Conservation (phyloP, 1,139 yeast genomes). For the Kurtzmaniella quercitrusa region DNA sequence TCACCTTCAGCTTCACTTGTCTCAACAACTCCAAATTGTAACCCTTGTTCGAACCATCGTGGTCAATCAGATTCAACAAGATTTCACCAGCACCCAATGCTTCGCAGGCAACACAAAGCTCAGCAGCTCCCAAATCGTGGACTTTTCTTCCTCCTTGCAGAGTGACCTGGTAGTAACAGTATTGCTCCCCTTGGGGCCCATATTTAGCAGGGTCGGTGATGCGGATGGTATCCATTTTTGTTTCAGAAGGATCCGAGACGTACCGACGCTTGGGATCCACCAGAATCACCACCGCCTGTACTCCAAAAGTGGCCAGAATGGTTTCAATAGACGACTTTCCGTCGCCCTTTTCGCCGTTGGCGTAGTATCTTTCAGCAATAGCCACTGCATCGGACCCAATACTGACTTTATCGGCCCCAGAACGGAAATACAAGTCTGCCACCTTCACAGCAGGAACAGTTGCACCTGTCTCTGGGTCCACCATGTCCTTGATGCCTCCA, state of each 20-base stretch:
- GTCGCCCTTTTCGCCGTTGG: constrained; percentile 48
- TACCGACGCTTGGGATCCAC: constrained; percentile 92
- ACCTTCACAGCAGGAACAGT: constrained; percentile 80
- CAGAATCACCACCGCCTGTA: constrained; percentile 94
- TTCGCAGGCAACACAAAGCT: constrained; percentile 83
- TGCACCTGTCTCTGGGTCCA: constrained; percentile 73
- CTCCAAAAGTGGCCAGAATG: constrained; percentile 86
- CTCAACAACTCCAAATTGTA: constrained; percentile 79
- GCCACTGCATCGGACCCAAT: constrained; percentile 96
- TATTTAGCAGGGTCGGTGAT: constrained; percentile 41
- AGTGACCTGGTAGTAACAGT: constrained; percentile 92
- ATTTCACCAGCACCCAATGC: constrained; percentile 97
- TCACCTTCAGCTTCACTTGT: constrained; percentile 71
- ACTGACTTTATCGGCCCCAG: constrained; percentile 97
- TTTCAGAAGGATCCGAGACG: constrained; percentile 53
- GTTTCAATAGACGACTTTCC: constrained; percentile 89
- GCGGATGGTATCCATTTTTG: constrained; percentile 53
- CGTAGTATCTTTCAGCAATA: constrained; percentile 81
- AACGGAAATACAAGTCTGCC: constrained; percentile 83
- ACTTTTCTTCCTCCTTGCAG: constrained; percentile 92
- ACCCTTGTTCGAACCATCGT: constrained; percentile 93
- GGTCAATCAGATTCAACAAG: constrained; percentile 86
- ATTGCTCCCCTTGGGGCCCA: constrained; percentile 84
- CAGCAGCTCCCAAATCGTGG: constrained; percentile 88
- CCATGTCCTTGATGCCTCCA: constrained; percentile 90